phyloP scores from a whole-genome alignment of 192 early-diverging fungal genomes.

The Entomortierella chlamydospora region DNA sequence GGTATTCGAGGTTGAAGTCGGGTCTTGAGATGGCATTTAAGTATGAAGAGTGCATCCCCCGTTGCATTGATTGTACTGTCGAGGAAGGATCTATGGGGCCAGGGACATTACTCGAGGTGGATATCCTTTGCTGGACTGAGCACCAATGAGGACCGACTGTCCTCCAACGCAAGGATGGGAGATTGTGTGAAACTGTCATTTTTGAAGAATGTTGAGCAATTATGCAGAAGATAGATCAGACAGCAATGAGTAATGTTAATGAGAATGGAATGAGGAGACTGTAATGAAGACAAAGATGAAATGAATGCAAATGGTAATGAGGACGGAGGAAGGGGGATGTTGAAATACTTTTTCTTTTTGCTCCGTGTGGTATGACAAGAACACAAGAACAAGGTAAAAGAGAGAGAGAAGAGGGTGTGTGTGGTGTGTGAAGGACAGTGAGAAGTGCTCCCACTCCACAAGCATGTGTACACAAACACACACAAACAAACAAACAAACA shows the following conservation, averaged over 20 bases:
- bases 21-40: conserved; percentile 11
- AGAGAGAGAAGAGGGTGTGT: too few relatives aligned
- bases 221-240: neutral
- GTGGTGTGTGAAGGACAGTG: too few relatives aligned
- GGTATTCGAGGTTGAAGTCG: neutral
- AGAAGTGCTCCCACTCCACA: too few relatives aligned
- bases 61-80: neutral
- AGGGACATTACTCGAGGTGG: neutral
- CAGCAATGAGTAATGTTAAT: neutral
- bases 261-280: neutral
- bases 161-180: neutral
- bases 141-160: conserved; percentile 6
- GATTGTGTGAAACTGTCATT: neutral
- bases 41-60: neutral
- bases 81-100: neutral
- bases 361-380: too few relatives aligned
- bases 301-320: neutral
- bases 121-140: neutral
- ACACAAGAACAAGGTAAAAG: too few relatives aligned
- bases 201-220: neutral
- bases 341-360: too few relatives aligned
- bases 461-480: too few relatives aligned
- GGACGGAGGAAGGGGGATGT: too few relatives aligned
- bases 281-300: neutral
- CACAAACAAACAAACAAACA: too few relatives aligned